These are phyloP conservation scores for Echeveria elegans DNA, from an alignment of 164 flowering plant species.

Conservation along the genomic window DNA sequence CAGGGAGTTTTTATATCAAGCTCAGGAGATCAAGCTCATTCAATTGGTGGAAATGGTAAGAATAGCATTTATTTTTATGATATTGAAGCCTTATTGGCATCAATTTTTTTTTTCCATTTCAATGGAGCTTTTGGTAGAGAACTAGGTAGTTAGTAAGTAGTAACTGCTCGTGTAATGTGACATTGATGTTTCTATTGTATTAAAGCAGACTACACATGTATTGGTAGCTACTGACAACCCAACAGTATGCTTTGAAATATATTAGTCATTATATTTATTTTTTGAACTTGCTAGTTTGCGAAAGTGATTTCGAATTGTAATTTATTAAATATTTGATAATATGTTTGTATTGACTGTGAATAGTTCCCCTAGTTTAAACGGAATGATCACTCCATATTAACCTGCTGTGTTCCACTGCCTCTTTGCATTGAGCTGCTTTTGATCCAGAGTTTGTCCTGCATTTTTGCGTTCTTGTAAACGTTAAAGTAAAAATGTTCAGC, in stretches of 20 bases:
- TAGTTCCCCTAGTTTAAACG: background rate
- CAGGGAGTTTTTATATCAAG: slow-evolving; percentile 9
- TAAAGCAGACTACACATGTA: background rate
- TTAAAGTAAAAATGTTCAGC: background rate
- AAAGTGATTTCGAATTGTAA: background rate
- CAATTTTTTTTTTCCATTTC: background rate
- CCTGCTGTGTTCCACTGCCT: background rate
- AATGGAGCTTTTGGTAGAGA: background rate
- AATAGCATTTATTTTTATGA: background rate
- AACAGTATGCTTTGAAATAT: background rate
- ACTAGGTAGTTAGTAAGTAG: background rate
- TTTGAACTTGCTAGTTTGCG: background rate
- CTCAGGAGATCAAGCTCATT: slow-evolving; percentile 6
- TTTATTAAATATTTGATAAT: background rate
- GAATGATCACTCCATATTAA: background rate
- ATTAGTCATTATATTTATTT: too few species aligned
- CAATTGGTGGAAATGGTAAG: slow-evolving; percentile 8
- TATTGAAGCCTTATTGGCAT: background rate
- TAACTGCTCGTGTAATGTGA: background rate
- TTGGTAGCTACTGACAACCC: too few species aligned
- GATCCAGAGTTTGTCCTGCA: background rate
- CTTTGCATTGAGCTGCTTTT: background rate
- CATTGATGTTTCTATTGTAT: too few species aligned
- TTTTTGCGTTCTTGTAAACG: background rate
- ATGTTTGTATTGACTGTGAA: too few species aligned